Base-by-base conservation (phyloP, 2,329 filamentous ascomycete genomes). In the Coniochaeta sp. region DNA sequence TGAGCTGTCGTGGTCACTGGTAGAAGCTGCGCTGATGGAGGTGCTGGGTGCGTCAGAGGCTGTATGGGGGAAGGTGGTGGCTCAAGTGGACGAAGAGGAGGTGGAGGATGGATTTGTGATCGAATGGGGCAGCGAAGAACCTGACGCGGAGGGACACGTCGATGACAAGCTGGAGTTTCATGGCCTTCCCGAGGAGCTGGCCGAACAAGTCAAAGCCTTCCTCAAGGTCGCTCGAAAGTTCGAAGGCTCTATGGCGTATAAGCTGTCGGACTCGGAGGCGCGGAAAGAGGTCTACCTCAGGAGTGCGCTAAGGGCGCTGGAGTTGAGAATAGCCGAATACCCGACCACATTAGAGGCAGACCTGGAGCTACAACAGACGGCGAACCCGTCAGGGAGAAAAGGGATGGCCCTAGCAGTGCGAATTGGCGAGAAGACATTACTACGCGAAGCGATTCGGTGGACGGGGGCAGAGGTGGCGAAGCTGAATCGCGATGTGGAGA, bases 71-170 rank as follows among this genome's bases (percentile, higher is more conserved):
- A 75, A 76, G 63, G 73, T 77, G 50, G 77, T 80, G 67, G 71
- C 74, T 14, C 65, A 74, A 2, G 63, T 90, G 31, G 81, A 90
- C 14, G 82, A 86, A 7, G 85, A 89, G 44, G 78, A 91, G 11
- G 73, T 90, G 3, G 91, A 95, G 59, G 89, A 93, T 38, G 85
- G 83, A 19, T 92, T 93, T 65, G 86, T 91, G 55, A 78, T 91
- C 17, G 84, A 87, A 65, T 77, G 81, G 28, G 77, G 81, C 44
- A 73, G 78, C 1, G 77, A 77, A 0, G 82, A 84, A 33, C 80
- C 82, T 0, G 77, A 81, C 62, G 67, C 77, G 0, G 76, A 77
- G 12, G 83, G 83, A 22, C 62, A 61, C 24, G 54, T 72, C 1
- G 33, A 54, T 1, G 73, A 70, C 0, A 64, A 74, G 1, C 73